Base-by-base conservation (phyloP, 2,329 filamentous ascomycete species). In the Mycosphaerella arachidis region DNA sequence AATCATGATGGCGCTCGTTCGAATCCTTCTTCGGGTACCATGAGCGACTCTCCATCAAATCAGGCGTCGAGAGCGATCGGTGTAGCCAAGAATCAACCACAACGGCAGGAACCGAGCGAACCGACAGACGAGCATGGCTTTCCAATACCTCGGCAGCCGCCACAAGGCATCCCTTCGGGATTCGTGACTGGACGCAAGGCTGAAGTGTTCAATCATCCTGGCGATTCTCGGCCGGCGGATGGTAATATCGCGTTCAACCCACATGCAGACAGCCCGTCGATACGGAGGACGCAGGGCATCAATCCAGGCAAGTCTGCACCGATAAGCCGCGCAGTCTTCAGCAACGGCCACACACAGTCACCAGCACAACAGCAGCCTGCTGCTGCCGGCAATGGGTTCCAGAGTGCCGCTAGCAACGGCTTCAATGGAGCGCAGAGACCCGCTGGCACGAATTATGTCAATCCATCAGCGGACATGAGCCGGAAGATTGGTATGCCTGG, bases 281-380 rank as follows among this genome's bases (percentile, higher is more conserved):
- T 96, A 70, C 85, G 91, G 62, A 92, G 93, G 72, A 97, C 93
- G 0, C 89, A 89, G 0, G 92, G 92, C 2, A 83, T 97, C 43
- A 91, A 97, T 69, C 91, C 95, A 70, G 86, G 78, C 24, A 87
- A 85, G 55, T 92, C 89, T 4, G 87, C 88, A 55, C 91, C 92
- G 0, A 77, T 96, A 1, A 82, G 82, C 4, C 83, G 56, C 35
- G 57, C 54, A 37, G 45, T 59, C 24, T 50, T 46, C 27, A 56
- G 45, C 37, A 51, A 50, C n/a, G 50, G 56, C 43, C 35, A 30
- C 10, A 58, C 48, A 27, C 59, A 48, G 29, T 52, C 48, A 46
- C 50, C 48, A 55, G 62, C 35, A 48, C 51, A 59, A 56, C 61
- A 63, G 50, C 58, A 55, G 33, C 48, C 43, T 9, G 40, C 53